These are phyloP conservation scores for Lactarius deliciosus DNA, from an alignment of 768 basidiomycete species.

Conservation along the genomic window DNA sequence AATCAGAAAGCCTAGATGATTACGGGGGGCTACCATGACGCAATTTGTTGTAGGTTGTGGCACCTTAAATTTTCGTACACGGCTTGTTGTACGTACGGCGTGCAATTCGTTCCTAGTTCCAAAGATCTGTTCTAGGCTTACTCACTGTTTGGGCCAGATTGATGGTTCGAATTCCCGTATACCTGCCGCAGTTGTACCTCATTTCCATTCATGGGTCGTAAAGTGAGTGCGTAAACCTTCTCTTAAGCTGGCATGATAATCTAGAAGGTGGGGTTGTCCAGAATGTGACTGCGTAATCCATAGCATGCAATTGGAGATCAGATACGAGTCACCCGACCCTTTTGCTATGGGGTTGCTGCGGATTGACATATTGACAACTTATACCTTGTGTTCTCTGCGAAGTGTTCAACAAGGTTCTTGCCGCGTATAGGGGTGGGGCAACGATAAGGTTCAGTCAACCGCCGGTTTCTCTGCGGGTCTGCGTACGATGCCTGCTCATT, in stretches of 20 bases:
- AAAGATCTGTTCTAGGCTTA: neutral
- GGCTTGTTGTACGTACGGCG: neutral
- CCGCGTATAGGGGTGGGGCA: neutral
- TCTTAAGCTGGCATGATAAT: neutral
- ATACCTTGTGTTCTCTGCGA: neutral
- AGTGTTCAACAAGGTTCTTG: neutral
- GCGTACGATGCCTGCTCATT: neutral
- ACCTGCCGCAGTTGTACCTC: neutral
- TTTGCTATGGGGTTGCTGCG: neutral
- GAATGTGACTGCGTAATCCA: neutral
- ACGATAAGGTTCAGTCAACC: neutral
- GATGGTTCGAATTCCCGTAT: neutral
- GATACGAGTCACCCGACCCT: neutral
- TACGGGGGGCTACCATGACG: neutral
- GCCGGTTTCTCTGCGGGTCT: neutral
- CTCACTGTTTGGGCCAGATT: neutral
- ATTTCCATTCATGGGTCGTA: neutral
- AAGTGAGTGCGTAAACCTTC: neutral
- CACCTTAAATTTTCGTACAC: neutral
- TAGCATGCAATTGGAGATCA: neutral
- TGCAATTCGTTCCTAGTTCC: neutral
- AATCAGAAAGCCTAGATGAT: neutral
- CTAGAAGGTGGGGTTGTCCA: neutral
- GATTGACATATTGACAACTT: neutral
- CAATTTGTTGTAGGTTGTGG: neutral